Evolutionary conservation across 2,329 filamentous ascomycete genomes (phyloP).

Genomic region (Fusarium piperis): DNA sequence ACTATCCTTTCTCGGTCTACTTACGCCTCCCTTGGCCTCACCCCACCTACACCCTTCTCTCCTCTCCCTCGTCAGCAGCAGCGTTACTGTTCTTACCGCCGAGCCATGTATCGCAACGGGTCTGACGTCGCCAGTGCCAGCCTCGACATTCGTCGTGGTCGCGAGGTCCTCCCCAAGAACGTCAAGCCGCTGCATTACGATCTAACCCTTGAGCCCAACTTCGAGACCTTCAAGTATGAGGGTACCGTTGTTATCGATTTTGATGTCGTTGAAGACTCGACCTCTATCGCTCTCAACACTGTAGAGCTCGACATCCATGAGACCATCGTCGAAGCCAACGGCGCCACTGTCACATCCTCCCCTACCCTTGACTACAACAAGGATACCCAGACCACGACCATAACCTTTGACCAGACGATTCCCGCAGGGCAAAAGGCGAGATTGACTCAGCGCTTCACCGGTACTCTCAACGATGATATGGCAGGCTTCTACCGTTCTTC

Average conservation of each 20-base stretch:
- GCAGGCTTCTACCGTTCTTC: conserved; percentile 97
- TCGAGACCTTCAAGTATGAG: conserved; percentile 86
- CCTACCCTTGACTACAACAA: conserved; percentile 76
- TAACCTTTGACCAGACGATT: conserved; percentile 79
- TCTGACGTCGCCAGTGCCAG: conserved; percentile 35
- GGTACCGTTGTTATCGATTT: conserved; percentile 88
- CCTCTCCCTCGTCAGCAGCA: conserved; percentile 32
- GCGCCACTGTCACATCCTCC: conserved; percentile 53
- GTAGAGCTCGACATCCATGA: conserved; percentile 86
- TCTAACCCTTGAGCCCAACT: conserved; percentile 89
- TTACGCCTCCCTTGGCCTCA: conserved; percentile 1
- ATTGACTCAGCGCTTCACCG: conserved; percentile 72
- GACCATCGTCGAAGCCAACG: conserved; percentile 56
- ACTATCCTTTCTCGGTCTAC: neutral
- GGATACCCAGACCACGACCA: conserved; percentile 81
- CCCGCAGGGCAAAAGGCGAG: conserved; percentile 78
- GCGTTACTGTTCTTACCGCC: conserved; percentile 43
- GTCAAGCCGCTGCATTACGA: conserved; percentile 94
- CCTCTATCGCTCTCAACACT: conserved; percentile 86
- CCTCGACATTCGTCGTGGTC: conserved; percentile 49
- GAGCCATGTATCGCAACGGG: conserved; percentile 44
- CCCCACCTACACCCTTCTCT: neutral
- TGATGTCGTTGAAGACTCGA: conserved; percentile 85
- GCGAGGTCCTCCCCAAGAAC: conserved; percentile 90
- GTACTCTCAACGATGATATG: conserved; percentile 91